Percentiles rank a stretch among this genome's conserved stretches.
Conservation (phyloP, 202 grass and related monocot genomes). For the Panicum hallii region DNA sequence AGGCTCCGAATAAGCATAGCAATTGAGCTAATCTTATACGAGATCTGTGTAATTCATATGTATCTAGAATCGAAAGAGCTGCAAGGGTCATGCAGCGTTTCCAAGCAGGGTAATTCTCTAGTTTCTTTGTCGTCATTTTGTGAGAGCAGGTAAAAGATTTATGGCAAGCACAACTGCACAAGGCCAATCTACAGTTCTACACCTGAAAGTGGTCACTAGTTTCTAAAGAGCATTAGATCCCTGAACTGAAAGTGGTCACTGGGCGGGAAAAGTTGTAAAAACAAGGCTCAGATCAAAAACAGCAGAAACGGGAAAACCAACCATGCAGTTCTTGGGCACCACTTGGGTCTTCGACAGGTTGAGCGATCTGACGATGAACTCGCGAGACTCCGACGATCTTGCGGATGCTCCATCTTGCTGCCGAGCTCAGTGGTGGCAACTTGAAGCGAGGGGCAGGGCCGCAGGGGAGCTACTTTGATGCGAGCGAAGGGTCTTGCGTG, state of each 20-base stretch:
- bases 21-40: conserved; percentile 11
- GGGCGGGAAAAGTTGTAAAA: background rate
- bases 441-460: no score
- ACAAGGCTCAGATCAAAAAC: background rate
- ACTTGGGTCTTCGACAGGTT: no score
- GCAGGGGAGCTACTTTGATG: no score
- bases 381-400: no score
- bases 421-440: no score
- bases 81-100: background rate
- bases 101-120: background rate
- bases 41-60: conserved; percentile 26
- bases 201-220: no score
- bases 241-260: background rate
- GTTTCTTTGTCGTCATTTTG: background rate
- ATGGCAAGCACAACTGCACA: no score
- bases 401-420: no score
- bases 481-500: no score
- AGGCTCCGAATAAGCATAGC: conserved; percentile 43
- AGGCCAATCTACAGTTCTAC: no score
- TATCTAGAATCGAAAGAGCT: conserved; percentile 7
- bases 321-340: no score
- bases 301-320: background rate
- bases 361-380: no score
- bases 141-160: background rate
- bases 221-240: background rate